Conservation (phyloP, 2,329 filamentous ascomycete species). For the Colletotrichum camelliae region DNA sequence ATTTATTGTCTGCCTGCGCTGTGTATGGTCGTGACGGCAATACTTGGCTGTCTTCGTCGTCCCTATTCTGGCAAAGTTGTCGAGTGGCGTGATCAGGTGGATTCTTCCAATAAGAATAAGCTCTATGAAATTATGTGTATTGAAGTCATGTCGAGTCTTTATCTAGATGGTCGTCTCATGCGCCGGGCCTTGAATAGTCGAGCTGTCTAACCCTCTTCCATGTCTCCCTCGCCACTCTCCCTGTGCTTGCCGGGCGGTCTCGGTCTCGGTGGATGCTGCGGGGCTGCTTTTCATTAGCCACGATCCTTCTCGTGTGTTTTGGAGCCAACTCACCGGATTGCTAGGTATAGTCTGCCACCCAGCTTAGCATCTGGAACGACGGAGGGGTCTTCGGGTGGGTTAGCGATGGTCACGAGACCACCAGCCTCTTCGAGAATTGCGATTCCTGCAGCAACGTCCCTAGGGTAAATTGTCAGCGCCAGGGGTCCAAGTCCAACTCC, state of each 20-base stretch:
- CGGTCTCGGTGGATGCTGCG: constrained; percentile 63
- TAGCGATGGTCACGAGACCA: constrained; percentile 75
- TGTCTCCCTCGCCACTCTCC: constrained; percentile 72
- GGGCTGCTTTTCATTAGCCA: constrained; percentile 49
- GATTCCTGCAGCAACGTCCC: constrained; percentile 79
- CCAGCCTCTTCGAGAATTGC: constrained; percentile 77
- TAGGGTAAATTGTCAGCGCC: constrained; percentile 54
- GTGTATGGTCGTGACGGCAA: accelerated
- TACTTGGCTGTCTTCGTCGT: not conserved
- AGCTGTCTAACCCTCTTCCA: constrained; percentile 72
- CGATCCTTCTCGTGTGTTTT: not conserved
- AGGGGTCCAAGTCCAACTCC: constrained; percentile 61
- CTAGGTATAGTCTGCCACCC: constrained; percentile 74
- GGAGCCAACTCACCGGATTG: constrained; percentile 58
- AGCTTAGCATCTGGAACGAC: constrained; percentile 65
- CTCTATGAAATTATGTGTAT: not conserved
- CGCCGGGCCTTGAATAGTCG: constrained; percentile 71
- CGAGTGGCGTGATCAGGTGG: not conserved
- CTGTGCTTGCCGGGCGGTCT: constrained; percentile 71
- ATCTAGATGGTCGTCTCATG: constrained; percentile 29
- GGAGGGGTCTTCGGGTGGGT: constrained; percentile 66
- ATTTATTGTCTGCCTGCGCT: not conserved
- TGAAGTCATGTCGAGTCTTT: not conserved
- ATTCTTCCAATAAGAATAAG: not conserved
- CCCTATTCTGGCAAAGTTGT: not conserved